A percentile compares a stretch with the other conserved stretches of the same genome.
These are phyloP conservation scores for Cladophialophora bantiana DNA, from an alignment of 2,329 filamentous ascomycete genomes.

Conservation along the genomic window DNA sequence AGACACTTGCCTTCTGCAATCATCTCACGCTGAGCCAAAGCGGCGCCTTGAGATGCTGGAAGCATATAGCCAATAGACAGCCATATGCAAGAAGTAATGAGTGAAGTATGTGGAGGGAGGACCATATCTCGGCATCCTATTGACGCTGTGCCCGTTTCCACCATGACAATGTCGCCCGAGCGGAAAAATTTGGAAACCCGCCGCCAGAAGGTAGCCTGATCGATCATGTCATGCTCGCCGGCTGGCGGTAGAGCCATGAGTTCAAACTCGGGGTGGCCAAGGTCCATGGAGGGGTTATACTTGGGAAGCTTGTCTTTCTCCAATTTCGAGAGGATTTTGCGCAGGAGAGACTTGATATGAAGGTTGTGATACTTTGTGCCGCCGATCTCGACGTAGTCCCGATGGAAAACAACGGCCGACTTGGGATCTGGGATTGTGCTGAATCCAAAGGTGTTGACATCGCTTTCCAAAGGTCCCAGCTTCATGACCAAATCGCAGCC, in stretches of 20 bases:
- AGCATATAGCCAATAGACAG: slow-evolving; percentile 69
- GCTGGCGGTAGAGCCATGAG: slow-evolving; percentile 56
- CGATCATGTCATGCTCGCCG: slow-evolving; percentile 58
- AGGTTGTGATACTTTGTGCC: slow-evolving; percentile 79
- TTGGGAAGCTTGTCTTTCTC: slow-evolving; percentile 49
- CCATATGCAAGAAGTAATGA: slow-evolving; percentile 64
- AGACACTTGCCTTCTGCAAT: slow-evolving; percentile 58
- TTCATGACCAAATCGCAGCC: slow-evolving; percentile 55
- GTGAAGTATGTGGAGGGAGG: slow-evolving; percentile 57
- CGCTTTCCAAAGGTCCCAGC: slow-evolving; percentile 57
- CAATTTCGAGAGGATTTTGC: slow-evolving; percentile 68
- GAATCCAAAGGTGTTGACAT: slow-evolving; percentile 53
- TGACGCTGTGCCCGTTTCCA: slow-evolving; percentile 66
- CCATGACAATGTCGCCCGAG: slow-evolving; percentile 63
- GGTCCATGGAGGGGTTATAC: slow-evolving; percentile 43
- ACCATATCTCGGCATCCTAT: slow-evolving; percentile 61
- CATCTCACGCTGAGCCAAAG: slow-evolving; percentile 61
- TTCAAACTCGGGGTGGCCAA: slow-evolving; percentile 57
- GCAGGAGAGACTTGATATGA: slow-evolving; percentile 78
- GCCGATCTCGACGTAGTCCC: slow-evolving; percentile 72
- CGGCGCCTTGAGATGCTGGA: slow-evolving; percentile 62
- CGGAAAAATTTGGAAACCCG: slow-evolving; percentile 64
- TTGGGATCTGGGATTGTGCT: slow-evolving; percentile 42
- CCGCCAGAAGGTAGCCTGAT: slow-evolving; percentile 66
- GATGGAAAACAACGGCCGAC: slow-evolving; percentile 78